Evolutionary conservation across 306 rosid species (phyloP).

Genomic region (Hippophae tibetana): DNA sequence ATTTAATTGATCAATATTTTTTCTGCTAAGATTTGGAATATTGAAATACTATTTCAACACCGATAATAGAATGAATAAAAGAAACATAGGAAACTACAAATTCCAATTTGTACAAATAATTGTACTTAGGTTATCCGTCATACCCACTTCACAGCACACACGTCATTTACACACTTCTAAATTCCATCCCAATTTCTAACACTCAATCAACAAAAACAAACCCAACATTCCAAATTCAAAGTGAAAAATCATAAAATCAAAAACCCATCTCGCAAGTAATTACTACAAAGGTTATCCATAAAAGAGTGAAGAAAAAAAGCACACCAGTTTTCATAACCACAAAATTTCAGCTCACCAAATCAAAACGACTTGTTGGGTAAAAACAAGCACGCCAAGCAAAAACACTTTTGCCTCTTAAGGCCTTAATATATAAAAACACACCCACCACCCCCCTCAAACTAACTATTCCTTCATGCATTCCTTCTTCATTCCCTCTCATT

Average conservation of each 20-base stretch:
- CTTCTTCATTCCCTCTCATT: constrained; percentile 6
- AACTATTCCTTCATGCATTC: background rate
- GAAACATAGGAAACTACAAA: constrained; percentile 6
- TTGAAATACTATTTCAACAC: too few species aligned
- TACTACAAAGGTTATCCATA: background rate
- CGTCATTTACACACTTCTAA: background rate
- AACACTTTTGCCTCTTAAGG: background rate
- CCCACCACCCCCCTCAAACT: constrained; percentile 5
- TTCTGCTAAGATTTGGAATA: too few species aligned
- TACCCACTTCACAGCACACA: constrained; percentile 32
- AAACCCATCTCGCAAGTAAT: background rate
- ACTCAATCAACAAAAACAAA: background rate
- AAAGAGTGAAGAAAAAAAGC: background rate
- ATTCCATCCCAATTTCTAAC: background rate
- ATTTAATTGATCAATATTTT: too few species aligned
- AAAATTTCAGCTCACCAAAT: constrained; percentile 77
- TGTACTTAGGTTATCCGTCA: constrained; percentile 41
- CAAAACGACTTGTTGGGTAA: constrained; percentile 17
- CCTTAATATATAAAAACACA: constrained; percentile 29
- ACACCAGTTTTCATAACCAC: background rate
- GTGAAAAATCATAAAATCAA: too few species aligned
- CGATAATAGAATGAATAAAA: too few species aligned
- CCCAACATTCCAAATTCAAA: too few species aligned
- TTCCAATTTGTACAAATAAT: constrained; percentile 13
- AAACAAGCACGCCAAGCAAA: constrained; percentile 56